Percentiles rank a stretch among this genome's conserved stretches.
Evolutionary conservation across 2,329 filamentous ascomycete genomes (phyloP).

Genomic region (Cercospora nicotianae): DNA sequence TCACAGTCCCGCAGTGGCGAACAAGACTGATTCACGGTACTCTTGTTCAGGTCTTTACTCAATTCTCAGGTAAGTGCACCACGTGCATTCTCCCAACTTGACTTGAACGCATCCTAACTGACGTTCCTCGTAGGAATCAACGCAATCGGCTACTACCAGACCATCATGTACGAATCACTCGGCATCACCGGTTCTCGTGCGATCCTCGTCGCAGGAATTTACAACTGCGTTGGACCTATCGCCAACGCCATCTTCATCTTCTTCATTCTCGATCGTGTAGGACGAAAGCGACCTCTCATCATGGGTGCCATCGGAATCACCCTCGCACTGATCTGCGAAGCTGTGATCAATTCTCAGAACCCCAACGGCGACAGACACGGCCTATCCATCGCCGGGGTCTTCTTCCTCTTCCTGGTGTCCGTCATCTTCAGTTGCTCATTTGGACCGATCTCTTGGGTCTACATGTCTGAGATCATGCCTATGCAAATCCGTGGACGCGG

Average conservation of each 20-base stretch:
- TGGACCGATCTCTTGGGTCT: conserved; percentile 63
- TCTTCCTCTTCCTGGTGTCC: conserved; percentile 64
- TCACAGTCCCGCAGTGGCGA: conserved; percentile 59
- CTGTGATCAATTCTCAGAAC: conserved; percentile 56
- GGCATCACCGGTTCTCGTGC: conserved; percentile 56
- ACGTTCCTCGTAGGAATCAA: conserved; percentile 52
- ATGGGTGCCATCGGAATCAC: conserved; percentile 57
- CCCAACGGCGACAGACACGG: conserved; percentile 44
- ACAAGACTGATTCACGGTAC: conserved; percentile 62
- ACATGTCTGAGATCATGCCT: conserved; percentile 66
- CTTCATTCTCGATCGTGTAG: conserved; percentile 57
- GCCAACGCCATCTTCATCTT: conserved; percentile 61
- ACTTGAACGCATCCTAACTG: not conserved
- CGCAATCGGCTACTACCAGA: conserved; percentile 64
- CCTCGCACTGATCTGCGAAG: conserved; percentile 61
- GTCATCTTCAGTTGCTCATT: conserved; percentile 61
- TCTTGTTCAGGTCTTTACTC: conserved; percentile 64
- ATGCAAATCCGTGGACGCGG: conserved; percentile 64
- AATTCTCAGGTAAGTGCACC: conserved; percentile 50
- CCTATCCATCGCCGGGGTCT: conserved; percentile 61
- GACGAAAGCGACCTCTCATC: conserved; percentile 54
- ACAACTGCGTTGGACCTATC: conserved; percentile 60
- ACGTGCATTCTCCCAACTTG: too few species aligned
- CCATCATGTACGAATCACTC: conserved; percentile 58
- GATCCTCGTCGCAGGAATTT: conserved; percentile 60